phyloP scores from a whole-genome alignment of 352 stramenopile species.

The Globisporangium echinulatum region DNA sequence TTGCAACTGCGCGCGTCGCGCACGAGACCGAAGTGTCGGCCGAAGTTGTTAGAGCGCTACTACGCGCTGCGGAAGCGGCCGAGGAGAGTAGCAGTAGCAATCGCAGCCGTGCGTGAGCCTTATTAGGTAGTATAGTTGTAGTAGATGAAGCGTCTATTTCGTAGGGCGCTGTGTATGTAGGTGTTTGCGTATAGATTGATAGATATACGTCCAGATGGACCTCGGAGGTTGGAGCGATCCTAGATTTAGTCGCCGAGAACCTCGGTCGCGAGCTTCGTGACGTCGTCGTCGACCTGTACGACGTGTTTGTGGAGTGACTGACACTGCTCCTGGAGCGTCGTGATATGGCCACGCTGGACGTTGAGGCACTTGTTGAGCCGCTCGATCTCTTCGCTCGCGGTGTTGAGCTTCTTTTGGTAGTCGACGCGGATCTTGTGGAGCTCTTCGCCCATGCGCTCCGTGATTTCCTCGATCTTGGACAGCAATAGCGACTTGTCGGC shows the following conservation, averaged over 20 bases:
- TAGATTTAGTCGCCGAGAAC: slow-evolving; percentile 51
- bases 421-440: slow-evolving; percentile 70
- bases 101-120: neutral
- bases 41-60: slow-evolving; percentile 48
- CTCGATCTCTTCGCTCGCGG: slow-evolving; percentile 75
- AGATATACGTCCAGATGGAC: neutral
- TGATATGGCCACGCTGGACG: slow-evolving; percentile 78
- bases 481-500: slow-evolving; percentile 69
- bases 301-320: slow-evolving; percentile 82
- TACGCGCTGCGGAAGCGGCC: slow-evolving; percentile 30
- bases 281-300: slow-evolving; percentile 79
- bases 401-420: slow-evolving; percentile 82
- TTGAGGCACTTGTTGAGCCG: slow-evolving; percentile 81
- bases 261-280: slow-evolving; percentile 77
- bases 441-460: slow-evolving; percentile 69
- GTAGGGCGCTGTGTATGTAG: neutral
- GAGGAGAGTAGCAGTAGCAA: slow-evolving; percentile 6
- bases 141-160: slow-evolving; percentile 4
- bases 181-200: slow-evolving; percentile 4
- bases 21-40: slow-evolving; percentile 44
- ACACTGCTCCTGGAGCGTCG: slow-evolving; percentile 77
- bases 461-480: slow-evolving; percentile 79
- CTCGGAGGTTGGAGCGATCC: neutral
- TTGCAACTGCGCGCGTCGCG: slow-evolving; percentile 22
- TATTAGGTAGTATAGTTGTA: too few species aligned